These are phyloP conservation scores for Trifolium fragiferum DNA, from an alignment of 306 rosid species.

Conservation along the genomic window DNA sequence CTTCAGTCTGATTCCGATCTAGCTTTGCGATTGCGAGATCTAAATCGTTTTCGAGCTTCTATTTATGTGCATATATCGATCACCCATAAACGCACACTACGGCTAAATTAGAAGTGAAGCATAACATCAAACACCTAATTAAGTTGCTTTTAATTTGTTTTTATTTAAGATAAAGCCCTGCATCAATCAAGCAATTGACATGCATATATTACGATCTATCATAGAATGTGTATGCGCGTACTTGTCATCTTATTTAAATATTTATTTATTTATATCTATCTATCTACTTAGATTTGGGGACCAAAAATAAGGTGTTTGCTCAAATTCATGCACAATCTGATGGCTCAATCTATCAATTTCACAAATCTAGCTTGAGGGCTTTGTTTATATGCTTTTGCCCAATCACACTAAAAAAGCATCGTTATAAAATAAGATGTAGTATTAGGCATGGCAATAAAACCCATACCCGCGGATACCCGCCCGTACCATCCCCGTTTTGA, in stretches of 20 bases:
- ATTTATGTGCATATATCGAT: background rate
- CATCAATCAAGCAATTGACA: constrained; percentile 35
- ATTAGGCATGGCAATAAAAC: no score
- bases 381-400: constrained; percentile 39
- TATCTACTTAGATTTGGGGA: constrained; percentile 50
- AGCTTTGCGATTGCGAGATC: no score
- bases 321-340: constrained; percentile 45
- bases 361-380: constrained; percentile 32
- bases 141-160: constrained; percentile 26
- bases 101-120: constrained; percentile 13
- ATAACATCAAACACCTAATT: constrained; percentile 48
- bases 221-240: constrained; percentile 28
- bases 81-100: background rate
- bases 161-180: constrained; percentile 30
- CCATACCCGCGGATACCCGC: no score
- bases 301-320: constrained; percentile 45
- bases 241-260: constrained; percentile 43
- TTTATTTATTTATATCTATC: constrained; percentile 18
- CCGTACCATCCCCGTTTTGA: no score
- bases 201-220: constrained; percentile 22
- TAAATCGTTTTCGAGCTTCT: no score
- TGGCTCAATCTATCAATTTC: constrained; percentile 47
- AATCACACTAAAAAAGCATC: constrained; percentile 19
- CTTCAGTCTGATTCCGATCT: no score
- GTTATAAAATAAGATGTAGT: background rate